Conservation (phyloP, 2,329 filamentous ascomycete species). For the Fusarium chuoi region DNA sequence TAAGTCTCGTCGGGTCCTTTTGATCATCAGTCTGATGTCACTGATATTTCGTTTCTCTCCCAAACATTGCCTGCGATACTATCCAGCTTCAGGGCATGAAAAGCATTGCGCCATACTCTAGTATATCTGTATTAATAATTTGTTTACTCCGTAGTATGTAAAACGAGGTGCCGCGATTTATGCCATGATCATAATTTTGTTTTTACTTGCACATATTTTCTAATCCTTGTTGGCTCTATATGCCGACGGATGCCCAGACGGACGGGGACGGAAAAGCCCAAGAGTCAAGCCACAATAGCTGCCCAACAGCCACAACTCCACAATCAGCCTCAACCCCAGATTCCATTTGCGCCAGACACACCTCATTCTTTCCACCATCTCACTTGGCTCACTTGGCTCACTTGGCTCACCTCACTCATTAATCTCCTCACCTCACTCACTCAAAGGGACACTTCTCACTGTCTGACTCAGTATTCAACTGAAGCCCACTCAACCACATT, state of each 20-base stretch:
- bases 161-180: not conserved
- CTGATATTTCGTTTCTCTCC: not conserved
- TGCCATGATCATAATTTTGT: not conserved
- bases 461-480: not conserved
- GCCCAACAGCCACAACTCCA: conserved; percentile 31
- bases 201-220: not conserved
- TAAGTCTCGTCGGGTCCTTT: not conserved
- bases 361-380: conserved; percentile 31
- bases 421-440: conserved; percentile 4
- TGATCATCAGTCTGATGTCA: conserved; percentile 20
- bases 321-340: conserved; percentile 40
- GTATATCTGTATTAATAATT: not conserved
- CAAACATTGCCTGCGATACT: not conserved
- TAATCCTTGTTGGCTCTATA: not conserved
- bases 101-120: not conserved
- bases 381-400: not conserved
- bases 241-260: not conserved
- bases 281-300: conserved; percentile 26
- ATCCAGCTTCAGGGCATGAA: not conserved
- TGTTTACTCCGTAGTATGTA: not conserved
- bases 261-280: not conserved
- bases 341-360: conserved; percentile 31
- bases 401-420: conserved; percentile 6
- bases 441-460: not conserved
- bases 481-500: not conserved